Base-by-base conservation (phyloP, 345 rosid species). In the Nephelium lappaceum region DNA sequence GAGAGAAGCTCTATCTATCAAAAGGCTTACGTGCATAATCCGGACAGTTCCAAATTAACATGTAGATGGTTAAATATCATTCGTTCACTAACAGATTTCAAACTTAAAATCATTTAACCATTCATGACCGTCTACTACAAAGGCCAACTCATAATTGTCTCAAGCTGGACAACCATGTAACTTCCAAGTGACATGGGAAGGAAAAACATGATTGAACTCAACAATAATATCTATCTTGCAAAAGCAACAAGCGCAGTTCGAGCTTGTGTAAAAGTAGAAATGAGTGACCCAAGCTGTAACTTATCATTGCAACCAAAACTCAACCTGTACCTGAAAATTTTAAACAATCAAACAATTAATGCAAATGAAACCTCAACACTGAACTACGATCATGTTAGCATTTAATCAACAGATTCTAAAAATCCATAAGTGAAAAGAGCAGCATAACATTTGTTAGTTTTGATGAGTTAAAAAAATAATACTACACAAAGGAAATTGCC, bases 301-400 rank as follows among this genome's bases (percentile, higher is more conserved):
- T 91, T 94, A 72, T 94, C 99, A 72, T 79, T 93, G 89, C 98
- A 94, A 78, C 95, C 98, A 76, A 91, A 93, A 79, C 90, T 88
- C 87, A 94, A 79, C 75, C 95, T 84, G 84, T 93, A 96, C 90
- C 98, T 96, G 87, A 84, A 89, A 21, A 67, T 57, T 27, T 57
- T 31, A 36, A 12, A 25, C 23, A 51, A 38, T 23, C n/a, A 69
- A 24, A 42, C 53, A 31, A 63, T 39, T 45, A 49, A 77, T 69
- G 51, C 39, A 69, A 45, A 11, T 69, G 41, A 61, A 39, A 14
- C n/a, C 64, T 41, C 47, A 49, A 43, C 38, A 9, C 49, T 11
- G 12, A 24, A 69, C 49, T 65, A 31, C 43, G 12, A 72, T 12
- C 21, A 61, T 11, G 7, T 42, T 71, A 45, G 19, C 18, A 41